Evolutionary conservation across 1,284 basidiomycete genomes (phyloP), one percentile per base, ranked within the genome.

Genomic region (Apiotrichum akiyoshidainum): DNA sequence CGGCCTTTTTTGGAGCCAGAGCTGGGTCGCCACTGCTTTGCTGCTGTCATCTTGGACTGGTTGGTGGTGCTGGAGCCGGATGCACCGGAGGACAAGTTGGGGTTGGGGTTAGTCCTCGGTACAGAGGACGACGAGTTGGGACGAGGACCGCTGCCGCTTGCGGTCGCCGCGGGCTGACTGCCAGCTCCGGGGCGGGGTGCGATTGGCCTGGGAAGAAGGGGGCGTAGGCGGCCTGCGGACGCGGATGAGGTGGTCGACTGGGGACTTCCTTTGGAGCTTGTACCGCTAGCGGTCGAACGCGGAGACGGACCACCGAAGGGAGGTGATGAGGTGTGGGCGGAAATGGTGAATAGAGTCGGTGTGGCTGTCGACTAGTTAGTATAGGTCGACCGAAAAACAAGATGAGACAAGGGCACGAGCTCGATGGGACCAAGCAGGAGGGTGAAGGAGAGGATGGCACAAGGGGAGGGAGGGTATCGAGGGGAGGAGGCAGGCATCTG

Each of bases 261-360:
- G 5, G 63, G 63, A 39, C 63, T 65, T 37, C 48, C 59, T 52
- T 64, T 64, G 26, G 74, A 76, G 48, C 69, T 52, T 17, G 51
- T 19, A 10, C 35, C 48, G 37, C 48, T 50, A 12, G 48, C 68
- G 26, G 68, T 68, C 33, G 73, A 74, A 21, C 61, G 64, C 26
- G 73, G 73, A 17, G 74, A 76, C 21, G 72, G 73, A 45, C 72
- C 72, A 51, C 60, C 64, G 51, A 70, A 66, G 41, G 70, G 68
- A 44, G 73, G 71, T 54, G 73, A 73, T 17, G 71, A 69, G 31
- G 70, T 70, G 52, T 71, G 62, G 57, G 65, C 60, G 35, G 72
- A 69, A 68, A 74, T 73, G 61, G 59, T 73, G 71, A 60, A 55
- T 52, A 52, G 19, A 50, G 16, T 52, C 19, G 33, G 33, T 49